These are phyloP conservation scores for Starmerella bombicola DNA, from an alignment of 805 yeast genomes.

Conservation along the genomic window DNA sequence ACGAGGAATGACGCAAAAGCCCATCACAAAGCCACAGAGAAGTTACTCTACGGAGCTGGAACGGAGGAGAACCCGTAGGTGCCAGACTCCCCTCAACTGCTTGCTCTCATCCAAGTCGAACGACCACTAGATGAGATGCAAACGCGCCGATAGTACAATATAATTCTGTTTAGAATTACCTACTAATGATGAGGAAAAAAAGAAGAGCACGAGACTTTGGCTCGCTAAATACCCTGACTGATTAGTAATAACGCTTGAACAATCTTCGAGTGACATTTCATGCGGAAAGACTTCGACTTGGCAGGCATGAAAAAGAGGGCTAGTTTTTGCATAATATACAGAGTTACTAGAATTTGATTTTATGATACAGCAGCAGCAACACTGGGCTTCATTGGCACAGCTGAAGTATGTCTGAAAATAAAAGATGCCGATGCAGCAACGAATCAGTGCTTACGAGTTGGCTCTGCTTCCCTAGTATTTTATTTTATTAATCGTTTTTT, in stretches of 20 bases:
- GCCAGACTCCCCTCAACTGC: slow-evolving; percentile 25
- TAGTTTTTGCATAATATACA: no score
- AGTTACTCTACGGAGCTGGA: slow-evolving; percentile 31
- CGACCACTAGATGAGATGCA: slow-evolving; percentile 14
- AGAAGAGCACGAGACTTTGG: not conserved
- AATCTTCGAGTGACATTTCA: no score
- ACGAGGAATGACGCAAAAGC: slow-evolving; percentile 4
- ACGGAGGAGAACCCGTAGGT: slow-evolving; percentile 29
- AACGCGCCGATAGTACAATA: slow-evolving; percentile 25
- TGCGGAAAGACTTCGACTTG: no score
- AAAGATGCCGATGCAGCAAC: no score
- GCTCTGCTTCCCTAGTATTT: not conserved
- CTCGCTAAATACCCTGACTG: not conserved
- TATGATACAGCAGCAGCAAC: no score
- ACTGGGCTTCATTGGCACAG: no score
- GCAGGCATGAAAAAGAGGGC: no score
- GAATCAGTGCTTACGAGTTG: not conserved
- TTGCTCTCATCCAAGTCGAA: slow-evolving; percentile 17
- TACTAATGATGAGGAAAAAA: slow-evolving; percentile 24
- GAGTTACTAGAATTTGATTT: no score
- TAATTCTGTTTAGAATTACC: slow-evolving; percentile 25
- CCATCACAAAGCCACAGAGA: slow-evolving; percentile 23
- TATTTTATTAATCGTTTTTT: not conserved
- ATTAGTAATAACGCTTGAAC: no score
- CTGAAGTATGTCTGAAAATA: no score